These are phyloP conservation scores for Teratosphaeria nubilosa DNA, from an alignment of 2,329 filamentous ascomycete species.

Conservation along the genomic window DNA sequence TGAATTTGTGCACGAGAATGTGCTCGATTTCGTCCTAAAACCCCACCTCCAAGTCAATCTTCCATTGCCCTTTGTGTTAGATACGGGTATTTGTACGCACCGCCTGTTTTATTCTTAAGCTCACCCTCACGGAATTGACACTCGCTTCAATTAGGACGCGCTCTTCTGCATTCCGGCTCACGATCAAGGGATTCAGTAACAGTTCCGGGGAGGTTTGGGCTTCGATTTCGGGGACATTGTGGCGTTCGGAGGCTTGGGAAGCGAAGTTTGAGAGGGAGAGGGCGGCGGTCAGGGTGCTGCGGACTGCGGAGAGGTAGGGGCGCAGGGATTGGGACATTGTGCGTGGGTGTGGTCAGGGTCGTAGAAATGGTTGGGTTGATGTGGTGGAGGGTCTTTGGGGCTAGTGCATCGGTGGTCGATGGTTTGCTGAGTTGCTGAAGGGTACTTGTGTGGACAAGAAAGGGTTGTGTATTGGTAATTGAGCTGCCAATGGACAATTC, in stretches of 20 bases:
- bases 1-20: conserved; percentile 97
- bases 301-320: conserved; percentile 92
- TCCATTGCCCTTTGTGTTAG: too few species aligned
- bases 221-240: conserved; percentile 97
- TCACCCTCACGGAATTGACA: conserved; percentile 93
- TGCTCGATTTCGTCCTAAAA: conserved; percentile 94
- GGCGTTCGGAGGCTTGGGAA: conserved; percentile 88
- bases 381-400: background rate
- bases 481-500: background rate
- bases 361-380: background rate
- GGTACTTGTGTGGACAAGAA: background rate
- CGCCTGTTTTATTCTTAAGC: conserved; percentile 98
- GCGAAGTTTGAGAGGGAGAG: conserved; percentile 95
- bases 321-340: conserved; percentile 81
- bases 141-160: conserved; percentile 91
- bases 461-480: background rate
- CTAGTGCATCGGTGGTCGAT: background rate
- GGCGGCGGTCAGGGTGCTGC: conserved; percentile 85
- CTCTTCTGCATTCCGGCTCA: conserved; percentile 95
- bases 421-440: background rate
- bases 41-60: background rate
- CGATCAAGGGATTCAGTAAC: conserved; percentile 77
- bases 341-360: background rate
- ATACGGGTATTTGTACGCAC: background rate
- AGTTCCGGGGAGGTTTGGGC: conserved; percentile 87